Base-by-base conservation (phyloP, 306 rosid genomes). In the Notholithocarpus densiflorus region DNA sequence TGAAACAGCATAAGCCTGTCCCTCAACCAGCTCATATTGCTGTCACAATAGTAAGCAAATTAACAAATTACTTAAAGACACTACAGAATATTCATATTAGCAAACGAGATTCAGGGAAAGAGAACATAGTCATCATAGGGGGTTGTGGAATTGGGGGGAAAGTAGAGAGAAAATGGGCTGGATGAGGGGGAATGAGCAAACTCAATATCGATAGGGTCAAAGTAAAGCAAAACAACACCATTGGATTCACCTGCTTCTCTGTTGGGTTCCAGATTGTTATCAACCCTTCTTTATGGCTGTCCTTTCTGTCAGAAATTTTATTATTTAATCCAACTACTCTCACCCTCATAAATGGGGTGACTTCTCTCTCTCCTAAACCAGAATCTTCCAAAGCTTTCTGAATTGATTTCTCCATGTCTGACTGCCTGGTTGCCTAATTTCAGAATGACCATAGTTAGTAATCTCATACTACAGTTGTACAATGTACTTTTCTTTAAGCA, bases 251-350 rank as follows among this genome's bases (percentile, higher is more conserved):
- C 92, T 88, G 90, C 78, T 91, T 87, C 86, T 85, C 91, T 1
- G 95, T 83, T 68, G 97, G 97, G 78, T 92, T 91, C 98, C 98
- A 94, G 80, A 94, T 88, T 64, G 97, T 91, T 76, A 92, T 85
- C 37, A 92, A 74, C 51, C 98, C 98, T 87, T 88, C 98, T 77
- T 73, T 88, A 15, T 83, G 80, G 79, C 72, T 84, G 79, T 81
- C 87, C 59, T 86, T 75, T 68, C 74, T 74, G 72, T 77, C 29
- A 57, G 34, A 53, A 70, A 32, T 23, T 74, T 89, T 91, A 64
- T 82, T 79, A 56, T 78, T 87, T 81, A 92, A 82, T 81, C 97
- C 98, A 81, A 89, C 92, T 43, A 92, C 88, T 81, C 97, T 84
- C 75, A 94, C 79, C 82, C 92, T 88, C 92, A 91, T 86, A 72